Base-by-base conservation (phyloP, 1,284 basidiomycete genomes). In the Cutaneotrichosporon dermatis region DNA sequence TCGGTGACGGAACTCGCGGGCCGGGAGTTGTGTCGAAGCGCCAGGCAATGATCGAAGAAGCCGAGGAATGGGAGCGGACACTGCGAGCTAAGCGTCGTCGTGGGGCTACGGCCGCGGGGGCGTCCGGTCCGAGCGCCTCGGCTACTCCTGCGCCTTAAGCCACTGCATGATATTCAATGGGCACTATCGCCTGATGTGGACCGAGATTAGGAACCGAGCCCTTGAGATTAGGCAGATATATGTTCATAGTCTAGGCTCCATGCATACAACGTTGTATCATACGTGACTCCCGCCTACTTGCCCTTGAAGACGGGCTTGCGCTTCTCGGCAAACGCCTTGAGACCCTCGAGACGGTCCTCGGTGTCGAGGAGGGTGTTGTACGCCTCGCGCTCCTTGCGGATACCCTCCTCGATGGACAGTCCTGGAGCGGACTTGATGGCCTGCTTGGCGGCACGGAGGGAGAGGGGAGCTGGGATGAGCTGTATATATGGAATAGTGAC, bases 261-360 rank as follows among this genome's bases (percentile, higher is more conserved):
- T 67, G 58, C 68, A 72, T 67, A 63, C 56, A 61, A 66, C 69
- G 69, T 61, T 67, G 63, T 67, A 69, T 54, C 59, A 36, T 40
- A 25, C 15, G 46, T 42, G 25, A 35, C 6, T 25, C 25, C 25
- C 15, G 6, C 62, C 61, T 68, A 67, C 54, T 50, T 86, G 37
- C 93, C 92, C 68, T 82, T 85, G 79, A 95, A 96, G 33, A 86
- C 78, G 1, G 93, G 91, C 37, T 80, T 79, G 51, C 93, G 82
- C 79, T 96, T 97, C 79, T 92, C 90, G 64, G 84, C 87, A 79
- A 97, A 97, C 3, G 93, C 93, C 60, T 85, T 80, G 37, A 97
- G 80, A 10, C 92, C 94, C 77, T 97, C 93, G 6, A 84, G 70
- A 11, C 93, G 84, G 74, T 97, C 93, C 66, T 86, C 82, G 12